Evolutionary conservation across 805 yeast species (phyloP), one percentile per base, ranked within the genome.

Genomic region (Hanseniaspora occidentalis): DNA sequence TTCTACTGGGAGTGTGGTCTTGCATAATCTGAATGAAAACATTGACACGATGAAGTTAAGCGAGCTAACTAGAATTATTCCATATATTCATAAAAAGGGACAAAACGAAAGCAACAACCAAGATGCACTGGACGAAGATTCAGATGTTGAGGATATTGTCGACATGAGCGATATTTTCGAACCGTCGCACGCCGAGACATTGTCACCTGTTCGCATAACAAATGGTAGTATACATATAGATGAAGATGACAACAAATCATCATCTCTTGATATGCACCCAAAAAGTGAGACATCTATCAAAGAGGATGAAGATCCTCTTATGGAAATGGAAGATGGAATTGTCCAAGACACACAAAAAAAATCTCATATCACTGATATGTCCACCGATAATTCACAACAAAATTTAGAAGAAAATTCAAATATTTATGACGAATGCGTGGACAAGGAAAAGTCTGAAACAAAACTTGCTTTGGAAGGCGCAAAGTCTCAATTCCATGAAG

Each of bases 121-220:
- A 16, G 20, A 22, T 16, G 43, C 35, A 19, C 43, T 40, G 10
- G 34, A 35, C 19, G 44, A 42, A 13, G 35, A 27, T 7, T 19
- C 35, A 16, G 44, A 41, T 20, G 50, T 42, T 19, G 49, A 51
- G 7, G 51, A 48, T 37, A 39, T 56, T 19, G 49, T 52, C 8
- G 51, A 48, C 38, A 39, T 56, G 17, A 53, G 56, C 43, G 59
- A 52, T 31, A 56, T 57, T 17, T 56, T 57, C 37, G 45, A 45
- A 16, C 39, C 35, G 20, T 22, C 47, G 8, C 10, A 9, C 6
- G 33, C 33, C 13, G 33, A 29, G 16, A 29, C 33, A 4, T 7
- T 29, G 33, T 29, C 33, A 4, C 33, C 33, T n/a, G 10, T 29
- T 4, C 13, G 17, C 4, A n/a, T 29, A n/a, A 18, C 13, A 8